Evolutionary conservation across 371 early-diverging fungal species (phyloP).

Genomic region (Saksenaea oblongispora): DNA sequence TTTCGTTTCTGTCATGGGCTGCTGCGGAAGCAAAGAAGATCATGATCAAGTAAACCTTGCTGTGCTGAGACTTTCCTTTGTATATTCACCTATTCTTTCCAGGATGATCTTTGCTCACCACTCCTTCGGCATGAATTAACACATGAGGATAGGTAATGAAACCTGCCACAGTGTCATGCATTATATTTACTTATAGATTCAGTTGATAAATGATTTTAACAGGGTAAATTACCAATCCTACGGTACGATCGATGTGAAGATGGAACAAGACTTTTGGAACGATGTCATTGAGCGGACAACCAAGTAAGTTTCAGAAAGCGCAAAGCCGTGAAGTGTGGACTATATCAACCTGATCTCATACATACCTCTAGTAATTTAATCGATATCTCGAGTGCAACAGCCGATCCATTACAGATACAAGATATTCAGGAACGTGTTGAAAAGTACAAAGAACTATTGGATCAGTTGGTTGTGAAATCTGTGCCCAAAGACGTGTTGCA

Average conservation of each 20-base stretch:
- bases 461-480: slow-evolving; percentile 11
- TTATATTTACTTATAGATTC: background rate
- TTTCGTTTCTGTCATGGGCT: slow-evolving; percentile 29
- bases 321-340: background rate
- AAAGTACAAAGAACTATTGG: slow-evolving; percentile 36
- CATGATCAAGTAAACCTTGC: slow-evolving; percentile 32
- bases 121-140: slow-evolving; percentile 28
- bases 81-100: background rate
- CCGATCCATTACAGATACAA: slow-evolving; percentile 47
- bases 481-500: background rate
- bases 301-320: slow-evolving; percentile 26
- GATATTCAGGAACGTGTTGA: slow-evolving; percentile 50
- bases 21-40: slow-evolving; percentile 49
- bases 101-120: slow-evolving; percentile 37
- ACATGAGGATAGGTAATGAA: slow-evolving; percentile 32
- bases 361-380: slow-evolving; percentile 42
- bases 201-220: slow-evolving; percentile 4
- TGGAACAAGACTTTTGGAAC: slow-evolving; percentile 52
- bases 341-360: background rate
- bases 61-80: background rate
- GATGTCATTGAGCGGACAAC: slow-evolving; percentile 48
- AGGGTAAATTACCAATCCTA: slow-evolving; percentile 32
- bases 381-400: slow-evolving; percentile 46
- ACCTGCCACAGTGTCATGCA: background rate
- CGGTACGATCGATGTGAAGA: slow-evolving; percentile 43